phyloP scores from a whole-genome alignment of 2,329 filamentous ascomycete genomes.

The Diplodia sapinea region DNA sequence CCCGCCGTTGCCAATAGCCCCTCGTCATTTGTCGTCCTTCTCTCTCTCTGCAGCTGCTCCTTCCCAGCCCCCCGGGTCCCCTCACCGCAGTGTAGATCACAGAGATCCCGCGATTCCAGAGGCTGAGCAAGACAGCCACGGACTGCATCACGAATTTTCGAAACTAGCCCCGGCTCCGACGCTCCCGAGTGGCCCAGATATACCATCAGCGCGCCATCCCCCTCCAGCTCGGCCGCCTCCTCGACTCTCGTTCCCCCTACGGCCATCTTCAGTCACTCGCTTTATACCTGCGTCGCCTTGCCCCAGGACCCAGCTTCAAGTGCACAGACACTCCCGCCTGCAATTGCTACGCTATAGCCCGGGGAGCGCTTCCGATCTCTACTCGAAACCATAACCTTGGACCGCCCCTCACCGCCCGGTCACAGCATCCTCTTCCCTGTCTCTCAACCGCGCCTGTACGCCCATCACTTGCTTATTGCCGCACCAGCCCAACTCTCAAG shows the following conservation, averaged over 20 bases:
- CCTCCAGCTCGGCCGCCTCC: neutral
- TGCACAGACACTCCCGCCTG: constrained; percentile 20
- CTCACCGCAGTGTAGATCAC: constrained; percentile 11
- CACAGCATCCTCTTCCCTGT: constrained; percentile 21
- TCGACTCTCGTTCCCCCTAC: constrained; percentile 1
- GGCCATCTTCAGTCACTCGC: constrained; percentile 20
- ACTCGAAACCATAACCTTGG: constrained; percentile 29
- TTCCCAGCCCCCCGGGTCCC: constrained; percentile 19
- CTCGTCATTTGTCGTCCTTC: constrained; percentile 9
- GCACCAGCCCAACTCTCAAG: constrained; percentile 19
- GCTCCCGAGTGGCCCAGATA: constrained; percentile 24
- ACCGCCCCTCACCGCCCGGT: constrained; percentile 27
- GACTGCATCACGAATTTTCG: constrained; percentile 31
- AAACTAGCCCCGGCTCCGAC: constrained; percentile 26
- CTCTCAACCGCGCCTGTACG: constrained; percentile 1
- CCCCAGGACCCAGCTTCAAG: constrained; percentile 8
- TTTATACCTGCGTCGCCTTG: constrained; percentile 6
- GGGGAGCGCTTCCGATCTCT: constrained; percentile 27
- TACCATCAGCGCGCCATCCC: constrained; percentile 3
- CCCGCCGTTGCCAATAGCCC: constrained; percentile 18
- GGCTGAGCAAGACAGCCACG: constrained; percentile 29
- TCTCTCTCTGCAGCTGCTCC: constrained; percentile 20
- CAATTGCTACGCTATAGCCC: constrained; percentile 10
- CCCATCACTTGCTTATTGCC: constrained; percentile 26
- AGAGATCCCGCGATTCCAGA: constrained; percentile 27